Percentiles rank a stretch among this genome's conserved stretches.
Conservation (phyloP, 2,329 filamentous ascomycete genomes). For the Pseudocercospora cruenta region DNA sequence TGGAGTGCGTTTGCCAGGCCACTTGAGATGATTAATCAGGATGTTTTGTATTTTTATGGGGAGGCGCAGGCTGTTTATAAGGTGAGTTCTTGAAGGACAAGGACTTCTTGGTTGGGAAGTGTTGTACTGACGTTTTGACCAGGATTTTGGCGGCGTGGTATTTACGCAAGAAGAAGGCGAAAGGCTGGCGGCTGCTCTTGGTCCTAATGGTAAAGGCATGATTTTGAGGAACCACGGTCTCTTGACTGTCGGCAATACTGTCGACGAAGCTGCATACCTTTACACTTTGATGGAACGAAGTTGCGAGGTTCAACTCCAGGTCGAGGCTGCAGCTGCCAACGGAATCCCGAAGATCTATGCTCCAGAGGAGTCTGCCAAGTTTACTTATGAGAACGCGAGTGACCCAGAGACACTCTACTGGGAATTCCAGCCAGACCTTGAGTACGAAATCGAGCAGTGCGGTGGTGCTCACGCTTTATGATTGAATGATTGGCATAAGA, state of each 20-base stretch:
- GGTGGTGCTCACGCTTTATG: constrained; percentile 30
- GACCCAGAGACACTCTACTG: constrained; percentile 56
- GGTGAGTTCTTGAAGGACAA: constrained; percentile 16
- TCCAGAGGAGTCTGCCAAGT: constrained; percentile 59
- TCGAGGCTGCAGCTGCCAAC: constrained; percentile 66
- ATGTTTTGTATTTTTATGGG: constrained; percentile 65
- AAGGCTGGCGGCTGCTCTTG: constrained; percentile 66
- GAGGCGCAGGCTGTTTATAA: constrained; percentile 66
- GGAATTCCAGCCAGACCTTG: constrained; percentile 57
- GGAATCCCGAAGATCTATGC: constrained; percentile 57
- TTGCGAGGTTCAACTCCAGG: constrained; percentile 68
- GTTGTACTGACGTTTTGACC: not conserved
- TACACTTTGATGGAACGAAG: constrained; percentile 70
- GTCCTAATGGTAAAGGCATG: constrained; percentile 62
- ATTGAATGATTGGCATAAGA: not conserved
- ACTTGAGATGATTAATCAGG: constrained; percentile 73
- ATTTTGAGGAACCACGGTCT: constrained; percentile 74
- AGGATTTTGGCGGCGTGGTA: constrained; percentile 67
- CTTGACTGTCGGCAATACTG: constrained; percentile 69
- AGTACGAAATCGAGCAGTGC: constrained; percentile 42
- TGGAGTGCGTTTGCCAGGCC: constrained; percentile 68
- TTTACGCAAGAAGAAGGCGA: constrained; percentile 66
- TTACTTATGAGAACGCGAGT: constrained; percentile 55
- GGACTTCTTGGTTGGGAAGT: not conserved
- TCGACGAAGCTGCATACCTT: constrained; percentile 74